phyloP scores from a whole-genome alignment of 2,329 filamentous ascomycete genomes.

The Metarhizium rileyi region DNA sequence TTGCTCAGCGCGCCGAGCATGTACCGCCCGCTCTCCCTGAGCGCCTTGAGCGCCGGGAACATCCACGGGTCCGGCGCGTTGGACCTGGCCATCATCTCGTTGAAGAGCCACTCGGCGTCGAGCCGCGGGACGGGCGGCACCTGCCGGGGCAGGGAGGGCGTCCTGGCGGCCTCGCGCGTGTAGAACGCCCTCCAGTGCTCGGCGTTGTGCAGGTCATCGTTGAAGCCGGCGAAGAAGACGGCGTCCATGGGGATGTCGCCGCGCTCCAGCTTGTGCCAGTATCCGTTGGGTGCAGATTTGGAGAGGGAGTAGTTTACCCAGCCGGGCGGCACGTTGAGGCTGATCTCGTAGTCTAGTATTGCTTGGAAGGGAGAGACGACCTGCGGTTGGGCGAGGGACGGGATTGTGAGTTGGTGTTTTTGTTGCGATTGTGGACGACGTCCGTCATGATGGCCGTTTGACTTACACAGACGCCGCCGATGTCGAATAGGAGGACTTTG shows the following conservation, averaged over 20 bases:
- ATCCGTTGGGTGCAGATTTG: slow-evolving; percentile 63
- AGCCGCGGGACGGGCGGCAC: slow-evolving; percentile 60
- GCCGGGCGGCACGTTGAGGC: slow-evolving; percentile 67
- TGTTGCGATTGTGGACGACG: neutral
- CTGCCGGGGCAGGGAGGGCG: slow-evolving; percentile 27
- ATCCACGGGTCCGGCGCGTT: slow-evolving; percentile 73
- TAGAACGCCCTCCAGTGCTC: slow-evolving; percentile 62
- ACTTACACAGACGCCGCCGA: slow-evolving; percentile 93
- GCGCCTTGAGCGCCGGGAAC: slow-evolving; percentile 65
- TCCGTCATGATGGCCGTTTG: no score
- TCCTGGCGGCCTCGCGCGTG: slow-evolving; percentile 30
- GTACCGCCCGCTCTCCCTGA: slow-evolving; percentile 55
- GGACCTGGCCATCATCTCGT: slow-evolving; percentile 77
- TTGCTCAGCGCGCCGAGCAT: slow-evolving; percentile 81
- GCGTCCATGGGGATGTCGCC: slow-evolving; percentile 70
- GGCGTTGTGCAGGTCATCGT: slow-evolving; percentile 57
- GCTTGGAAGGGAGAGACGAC: slow-evolving; percentile 86
- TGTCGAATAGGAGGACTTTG: slow-evolving; percentile 81
- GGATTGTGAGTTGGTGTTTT: neutral
- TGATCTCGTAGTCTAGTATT: slow-evolving; percentile 81
- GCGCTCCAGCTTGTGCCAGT: slow-evolving; percentile 82
- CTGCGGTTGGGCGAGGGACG: slow-evolving; percentile 38
- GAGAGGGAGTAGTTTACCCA: slow-evolving; percentile 92
- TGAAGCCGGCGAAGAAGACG: slow-evolving; percentile 68
- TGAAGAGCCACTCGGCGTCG: slow-evolving; percentile 72